Base-by-base conservation (phyloP, 495 filamentous ascomycete genomes). In the Xylaria castorea region DNA sequence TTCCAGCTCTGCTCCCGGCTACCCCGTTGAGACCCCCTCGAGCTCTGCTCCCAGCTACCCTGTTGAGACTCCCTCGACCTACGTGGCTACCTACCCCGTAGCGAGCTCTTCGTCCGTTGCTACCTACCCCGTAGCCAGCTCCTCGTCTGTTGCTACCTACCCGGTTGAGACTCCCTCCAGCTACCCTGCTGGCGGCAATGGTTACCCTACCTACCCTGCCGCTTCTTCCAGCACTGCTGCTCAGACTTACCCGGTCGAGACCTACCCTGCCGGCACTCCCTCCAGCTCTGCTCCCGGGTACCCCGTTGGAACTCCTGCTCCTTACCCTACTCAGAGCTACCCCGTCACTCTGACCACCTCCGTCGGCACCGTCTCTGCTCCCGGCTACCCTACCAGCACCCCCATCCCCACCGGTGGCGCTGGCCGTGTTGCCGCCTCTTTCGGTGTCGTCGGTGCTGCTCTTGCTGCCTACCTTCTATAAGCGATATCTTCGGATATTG, bases 321-420 rank as follows among this genome's bases (percentile, higher is more conserved):
- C 70, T 6, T 72, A 72, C 70, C 70, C 70, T 44, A 71, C 70
- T 34, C 50, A 66, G 62, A 67, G 60, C 70, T 72, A 72, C 70
- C 70, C 70, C 20, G 48, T 64, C 30, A 72, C 70, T 22, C 38
- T 72, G 63, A 65, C 70, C 63, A 72, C 70, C 62, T 66, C 61
- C 18, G 61, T 65, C 63, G 70, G 70, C 11, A 72, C 70, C 62
- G 63, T 72, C 70, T 58, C 62, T 1, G 50, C 30, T 50, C 50
- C 70, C 50, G 40, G 62, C 62, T 60, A 66, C 62, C 70, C 70
- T 38, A 66, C 70, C 44, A 50, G 48, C 34, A 72, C 36, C 70
- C 36, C 40, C 70, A 67, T 72, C 63, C 70, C 70, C 70, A 72
- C 70, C 12, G 70, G 18, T 14, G 70, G 46, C 48, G 70, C 70